These are phyloP conservation scores for Protomyces inundatus DNA, from an alignment of 1,139 yeast genomes.

Conservation along the genomic window DNA sequence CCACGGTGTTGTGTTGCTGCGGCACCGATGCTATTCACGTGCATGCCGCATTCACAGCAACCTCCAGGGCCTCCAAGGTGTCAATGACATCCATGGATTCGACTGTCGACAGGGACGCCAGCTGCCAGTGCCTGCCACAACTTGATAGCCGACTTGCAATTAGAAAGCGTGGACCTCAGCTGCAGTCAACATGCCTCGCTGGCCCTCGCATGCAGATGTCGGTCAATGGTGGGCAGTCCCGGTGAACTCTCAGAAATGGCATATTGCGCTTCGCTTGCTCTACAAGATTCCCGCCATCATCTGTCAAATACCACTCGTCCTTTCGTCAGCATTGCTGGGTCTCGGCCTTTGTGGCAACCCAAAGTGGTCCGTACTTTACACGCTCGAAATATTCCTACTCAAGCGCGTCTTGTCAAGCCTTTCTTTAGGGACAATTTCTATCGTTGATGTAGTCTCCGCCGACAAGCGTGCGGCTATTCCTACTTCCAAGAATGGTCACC, in stretches of 20 bases:
- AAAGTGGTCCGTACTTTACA: background rate
- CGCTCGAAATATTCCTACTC: background rate
- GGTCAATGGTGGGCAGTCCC: background rate
- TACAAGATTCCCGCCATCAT: background rate
- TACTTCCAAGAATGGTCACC: background rate
- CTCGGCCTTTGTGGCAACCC: background rate
- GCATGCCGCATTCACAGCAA: too few species aligned
- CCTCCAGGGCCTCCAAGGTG: too few species aligned
- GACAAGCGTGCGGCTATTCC: background rate
- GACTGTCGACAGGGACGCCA: too few species aligned
- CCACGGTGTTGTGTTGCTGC: too few species aligned
- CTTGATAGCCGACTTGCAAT: too few species aligned
- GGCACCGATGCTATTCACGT: too few species aligned
- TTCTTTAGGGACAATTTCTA: background rate
- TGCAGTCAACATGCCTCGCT: background rate
- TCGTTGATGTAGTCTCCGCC: background rate
- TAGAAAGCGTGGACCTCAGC: too few species aligned
- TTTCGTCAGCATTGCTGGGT: background rate
- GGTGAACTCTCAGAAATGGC: background rate
- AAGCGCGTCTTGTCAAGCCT: background rate
- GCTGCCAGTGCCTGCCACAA: too few species aligned
- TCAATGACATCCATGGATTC: too few species aligned
- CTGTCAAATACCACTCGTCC: background rate
- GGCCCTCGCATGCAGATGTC: background rate
- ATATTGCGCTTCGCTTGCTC: background rate